A percentile compares a stretch with the other conserved stretches of the same genome.
phyloP scores from a whole-genome alignment of 2,329 filamentous ascomycete species.

The Aureobasidium lini region DNA sequence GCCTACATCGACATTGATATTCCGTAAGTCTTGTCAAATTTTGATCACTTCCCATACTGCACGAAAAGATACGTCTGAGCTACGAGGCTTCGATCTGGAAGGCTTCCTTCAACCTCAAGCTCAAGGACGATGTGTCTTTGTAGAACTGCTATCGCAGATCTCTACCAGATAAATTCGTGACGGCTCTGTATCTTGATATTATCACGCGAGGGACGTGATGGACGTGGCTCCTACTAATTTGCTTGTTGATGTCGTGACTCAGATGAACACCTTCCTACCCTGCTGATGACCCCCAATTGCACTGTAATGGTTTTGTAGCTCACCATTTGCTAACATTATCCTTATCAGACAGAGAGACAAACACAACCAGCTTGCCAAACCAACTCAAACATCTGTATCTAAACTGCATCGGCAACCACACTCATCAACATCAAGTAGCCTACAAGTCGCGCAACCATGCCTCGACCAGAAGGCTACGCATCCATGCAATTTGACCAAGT shows the following conservation, averaged over 20 bases:
- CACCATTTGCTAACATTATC: too few species aligned
- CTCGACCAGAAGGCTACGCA: constrained; percentile 10
- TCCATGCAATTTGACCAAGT: constrained; percentile 7
- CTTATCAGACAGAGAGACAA: neutral
- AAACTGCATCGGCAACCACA: neutral
- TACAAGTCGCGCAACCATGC: neutral
- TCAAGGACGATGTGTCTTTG: too few species aligned
- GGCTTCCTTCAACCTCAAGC: too few species aligned
- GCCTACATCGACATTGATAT: neutral
- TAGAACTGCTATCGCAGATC: neutral
- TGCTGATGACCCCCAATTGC: too few species aligned
- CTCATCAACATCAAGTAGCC: neutral
- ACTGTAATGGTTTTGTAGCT: too few species aligned
- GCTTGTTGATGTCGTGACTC: too few species aligned
- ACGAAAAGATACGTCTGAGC: neutral
- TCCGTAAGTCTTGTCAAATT: neutral
- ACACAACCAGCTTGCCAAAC: neutral
- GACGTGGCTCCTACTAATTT: too few species aligned
- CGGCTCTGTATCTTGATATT: too few species aligned
- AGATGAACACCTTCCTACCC: too few species aligned
- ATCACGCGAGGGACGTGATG: too few species aligned
- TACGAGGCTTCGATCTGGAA: neutral
- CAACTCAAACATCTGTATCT: too few species aligned
- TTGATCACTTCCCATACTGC: neutral
- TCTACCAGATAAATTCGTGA: too few species aligned